phyloP scores from a whole-genome alignment of 805 yeast genomes.

The Candida taoyuanica region DNA sequence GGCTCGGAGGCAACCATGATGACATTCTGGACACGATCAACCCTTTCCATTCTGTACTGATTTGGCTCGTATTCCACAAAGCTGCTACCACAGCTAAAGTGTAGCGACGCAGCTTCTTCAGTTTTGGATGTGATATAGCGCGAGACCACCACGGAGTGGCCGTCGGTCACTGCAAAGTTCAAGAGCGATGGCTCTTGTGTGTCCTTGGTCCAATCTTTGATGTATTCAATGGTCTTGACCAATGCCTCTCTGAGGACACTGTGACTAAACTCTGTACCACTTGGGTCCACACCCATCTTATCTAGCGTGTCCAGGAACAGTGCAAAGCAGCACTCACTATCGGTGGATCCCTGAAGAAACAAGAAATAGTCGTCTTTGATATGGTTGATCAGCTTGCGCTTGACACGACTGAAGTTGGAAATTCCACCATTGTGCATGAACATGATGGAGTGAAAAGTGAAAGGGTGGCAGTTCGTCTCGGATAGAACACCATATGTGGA shows the following conservation, averaged over 20 bases:
- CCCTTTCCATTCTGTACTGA: conserved; percentile 88
- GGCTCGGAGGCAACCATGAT: conserved; percentile 98
- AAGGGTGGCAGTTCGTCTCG: conserved; percentile 97
- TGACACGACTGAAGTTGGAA: conserved; percentile 65
- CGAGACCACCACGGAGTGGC: conserved; percentile 77
- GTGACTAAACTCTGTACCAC: conserved; percentile 45
- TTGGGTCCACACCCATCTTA: conserved; percentile 73
- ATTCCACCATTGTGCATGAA: conserved; percentile 98
- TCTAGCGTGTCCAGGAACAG: conserved; percentile 72
- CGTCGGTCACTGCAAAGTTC: conserved; percentile 95
- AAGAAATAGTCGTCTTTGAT: conserved; percentile 77
- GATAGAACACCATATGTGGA: conserved; percentile 91
- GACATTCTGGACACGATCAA: conserved; percentile 88
- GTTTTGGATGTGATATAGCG: conserved; percentile 84
- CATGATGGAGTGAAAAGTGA: conserved; percentile 79
- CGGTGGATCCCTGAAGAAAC: conserved; percentile 88
- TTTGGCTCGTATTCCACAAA: conserved; percentile 90
- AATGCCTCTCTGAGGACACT: conserved; percentile 62
- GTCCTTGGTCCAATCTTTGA: conserved; percentile 76
- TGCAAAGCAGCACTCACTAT: conserved; percentile 94
- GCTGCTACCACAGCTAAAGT: conserved; percentile 89
- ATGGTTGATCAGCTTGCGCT: conserved; percentile 65
- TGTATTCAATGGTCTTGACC: conserved; percentile 63
- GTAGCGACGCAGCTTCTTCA: conserved; percentile 95
- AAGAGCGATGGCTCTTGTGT: conserved; percentile 77